Conservation (phyloP, 2,329 filamentous ascomycete species). For the Aureobasidium sp. region DNA sequence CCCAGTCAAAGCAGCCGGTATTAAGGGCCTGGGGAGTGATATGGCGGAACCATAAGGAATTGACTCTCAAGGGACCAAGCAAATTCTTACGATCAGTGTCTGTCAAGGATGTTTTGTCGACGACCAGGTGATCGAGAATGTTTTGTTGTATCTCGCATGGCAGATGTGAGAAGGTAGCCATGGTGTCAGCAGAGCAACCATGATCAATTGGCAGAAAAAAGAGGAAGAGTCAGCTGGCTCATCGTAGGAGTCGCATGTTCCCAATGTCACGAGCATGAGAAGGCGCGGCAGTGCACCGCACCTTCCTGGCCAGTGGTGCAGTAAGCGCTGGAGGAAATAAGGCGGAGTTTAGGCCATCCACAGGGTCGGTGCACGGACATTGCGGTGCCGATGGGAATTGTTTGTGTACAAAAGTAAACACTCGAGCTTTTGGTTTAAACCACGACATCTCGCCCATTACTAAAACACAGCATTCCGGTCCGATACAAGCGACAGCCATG, state of each 20-base stretch:
- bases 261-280: no score
- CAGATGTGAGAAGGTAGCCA: neutral
- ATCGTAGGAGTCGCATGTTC: no score
- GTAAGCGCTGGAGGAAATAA: neutral
- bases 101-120: neutral
- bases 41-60: neutral
- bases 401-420: constrained; percentile 13
- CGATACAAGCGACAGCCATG: constrained; percentile 22
- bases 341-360: neutral
- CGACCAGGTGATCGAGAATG: neutral
- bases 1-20: neutral
- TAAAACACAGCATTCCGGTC: neutral
- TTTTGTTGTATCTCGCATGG: neutral
- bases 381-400: neutral
- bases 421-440: neutral
- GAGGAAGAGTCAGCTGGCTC: neutral
- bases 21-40: neutral
- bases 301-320: neutral
- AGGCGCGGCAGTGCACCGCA: neutral
- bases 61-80: neutral
- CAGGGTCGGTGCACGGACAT: constrained; percentile 1
- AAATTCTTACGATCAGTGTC: neutral
- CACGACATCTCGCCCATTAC: neutral
- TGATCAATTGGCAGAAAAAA: neutral
- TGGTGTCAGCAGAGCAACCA: neutral